Percentiles rank a stretch among this genome's conserved stretches.
Conservation (phyloP, 108 stramenopile genomes). For the Nannochloropsis salina region DNA sequence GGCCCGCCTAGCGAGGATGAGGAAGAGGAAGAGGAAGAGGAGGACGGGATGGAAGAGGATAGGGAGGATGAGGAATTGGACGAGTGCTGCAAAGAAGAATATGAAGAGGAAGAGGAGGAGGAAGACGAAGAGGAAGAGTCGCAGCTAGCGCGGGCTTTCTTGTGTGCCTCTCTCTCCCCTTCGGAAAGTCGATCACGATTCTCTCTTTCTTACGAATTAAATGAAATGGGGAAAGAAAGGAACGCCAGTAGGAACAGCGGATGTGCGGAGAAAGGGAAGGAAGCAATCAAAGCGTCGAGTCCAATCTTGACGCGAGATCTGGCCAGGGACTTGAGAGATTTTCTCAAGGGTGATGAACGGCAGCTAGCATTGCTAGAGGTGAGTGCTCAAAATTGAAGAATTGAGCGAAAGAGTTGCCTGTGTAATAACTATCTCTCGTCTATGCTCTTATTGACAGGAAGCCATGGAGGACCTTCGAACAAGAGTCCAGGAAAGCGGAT, state of each 20-base stretch:
- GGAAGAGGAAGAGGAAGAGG: background rate
- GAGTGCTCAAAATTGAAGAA: background rate
- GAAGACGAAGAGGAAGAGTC: background rate
- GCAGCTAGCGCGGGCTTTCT: background rate
- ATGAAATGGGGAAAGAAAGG: background rate
- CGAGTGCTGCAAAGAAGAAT: background rate
- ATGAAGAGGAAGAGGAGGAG: background rate
- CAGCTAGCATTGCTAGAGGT: background rate
- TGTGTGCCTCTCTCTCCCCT: background rate
- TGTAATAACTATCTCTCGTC: background rate
- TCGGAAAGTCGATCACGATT: too few species aligned
- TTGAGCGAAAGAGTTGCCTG: background rate
- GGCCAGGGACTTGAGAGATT: background rate
- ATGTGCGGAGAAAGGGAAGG: background rate
- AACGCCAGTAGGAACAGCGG: background rate
- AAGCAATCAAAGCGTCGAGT: background rate
- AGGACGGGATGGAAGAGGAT: background rate
- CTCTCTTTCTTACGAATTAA: background rate
- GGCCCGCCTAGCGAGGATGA: background rate
- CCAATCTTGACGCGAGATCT: background rate
- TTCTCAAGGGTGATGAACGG: background rate
- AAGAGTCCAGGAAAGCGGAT: background rate
- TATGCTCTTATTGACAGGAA: background rate
- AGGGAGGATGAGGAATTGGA: background rate
- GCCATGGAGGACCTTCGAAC: background rate